Evolutionary conservation across 805 yeast genomes (phyloP).

Genomic region (Candida bentonensis): DNA sequence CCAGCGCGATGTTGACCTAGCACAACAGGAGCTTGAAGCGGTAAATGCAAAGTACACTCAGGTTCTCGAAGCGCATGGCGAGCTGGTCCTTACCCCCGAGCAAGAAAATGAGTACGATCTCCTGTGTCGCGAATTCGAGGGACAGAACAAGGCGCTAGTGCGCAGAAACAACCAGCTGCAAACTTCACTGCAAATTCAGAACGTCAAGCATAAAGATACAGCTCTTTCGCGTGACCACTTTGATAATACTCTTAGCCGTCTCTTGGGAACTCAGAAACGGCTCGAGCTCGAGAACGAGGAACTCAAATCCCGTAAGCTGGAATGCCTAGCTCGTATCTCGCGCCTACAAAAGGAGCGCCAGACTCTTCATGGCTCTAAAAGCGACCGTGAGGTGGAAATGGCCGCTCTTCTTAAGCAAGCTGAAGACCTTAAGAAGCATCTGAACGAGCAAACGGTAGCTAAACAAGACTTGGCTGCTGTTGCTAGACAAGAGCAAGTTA

Average conservation of each 20-base stretch:
- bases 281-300: background rate
- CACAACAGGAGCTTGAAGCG: background rate
- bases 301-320: background rate
- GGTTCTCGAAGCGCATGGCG: background rate
- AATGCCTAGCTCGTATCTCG: background rate
- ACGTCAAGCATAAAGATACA: background rate
- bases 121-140: background rate
- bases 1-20: background rate
- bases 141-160: background rate
- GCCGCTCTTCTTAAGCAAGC: constrained; percentile 33
- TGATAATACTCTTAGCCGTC: background rate
- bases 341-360: background rate
- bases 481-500: constrained; percentile 13
- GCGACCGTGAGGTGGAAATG: constrained; percentile 7
- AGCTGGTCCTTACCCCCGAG: background rate
- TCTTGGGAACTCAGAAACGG: background rate
- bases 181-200: background rate
- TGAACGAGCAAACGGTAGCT: constrained; percentile 16
- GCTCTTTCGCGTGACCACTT: background rate
- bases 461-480: constrained; percentile 13
- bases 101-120: background rate
- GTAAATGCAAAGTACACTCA: background rate
- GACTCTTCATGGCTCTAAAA: constrained; percentile 6
- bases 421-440: constrained; percentile 40
- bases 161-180: background rate